Conservation (phyloP, 1,139 yeast genomes). For the Zygoascus sp. region DNA sequence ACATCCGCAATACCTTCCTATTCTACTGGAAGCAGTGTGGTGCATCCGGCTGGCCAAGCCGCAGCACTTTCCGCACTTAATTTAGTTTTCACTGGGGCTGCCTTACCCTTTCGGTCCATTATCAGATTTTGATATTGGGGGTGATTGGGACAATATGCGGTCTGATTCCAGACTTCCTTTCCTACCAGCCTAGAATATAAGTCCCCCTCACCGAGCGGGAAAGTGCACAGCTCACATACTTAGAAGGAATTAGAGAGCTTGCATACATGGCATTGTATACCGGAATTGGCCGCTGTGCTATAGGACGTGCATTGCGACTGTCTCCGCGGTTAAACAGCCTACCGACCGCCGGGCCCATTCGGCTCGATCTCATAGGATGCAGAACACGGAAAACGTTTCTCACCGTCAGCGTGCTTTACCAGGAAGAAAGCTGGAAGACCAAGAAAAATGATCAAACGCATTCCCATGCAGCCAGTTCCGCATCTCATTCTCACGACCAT, state of each 20-base stretch:
- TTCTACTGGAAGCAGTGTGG: background rate
- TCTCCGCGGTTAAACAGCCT: too few species aligned
- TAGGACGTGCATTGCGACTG: too few species aligned
- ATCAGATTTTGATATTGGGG: background rate
- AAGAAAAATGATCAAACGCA: background rate
- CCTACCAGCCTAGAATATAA: background rate
- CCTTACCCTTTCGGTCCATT: background rate
- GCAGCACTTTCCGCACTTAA: too few species aligned
- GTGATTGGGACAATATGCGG: background rate
- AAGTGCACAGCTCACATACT: background rate
- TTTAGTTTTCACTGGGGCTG: background rate
- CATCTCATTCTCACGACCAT: constrained; percentile 13
- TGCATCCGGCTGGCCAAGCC: background rate
- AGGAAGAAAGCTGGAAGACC: background rate
- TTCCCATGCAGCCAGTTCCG: too few species aligned
- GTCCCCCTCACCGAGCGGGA: too few species aligned
- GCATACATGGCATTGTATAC: background rate
- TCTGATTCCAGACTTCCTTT: background rate
- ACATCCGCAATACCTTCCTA: background rate
- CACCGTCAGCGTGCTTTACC: background rate
- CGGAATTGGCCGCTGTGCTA: background rate
- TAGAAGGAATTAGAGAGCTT: background rate
- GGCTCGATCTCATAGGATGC: too few species aligned
- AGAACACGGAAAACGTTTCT: too few species aligned
- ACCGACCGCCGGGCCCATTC: too few species aligned